Conservation (phyloP, 1,284 basidiomycete genomes). For the Moesziomyces sp. region DNA sequence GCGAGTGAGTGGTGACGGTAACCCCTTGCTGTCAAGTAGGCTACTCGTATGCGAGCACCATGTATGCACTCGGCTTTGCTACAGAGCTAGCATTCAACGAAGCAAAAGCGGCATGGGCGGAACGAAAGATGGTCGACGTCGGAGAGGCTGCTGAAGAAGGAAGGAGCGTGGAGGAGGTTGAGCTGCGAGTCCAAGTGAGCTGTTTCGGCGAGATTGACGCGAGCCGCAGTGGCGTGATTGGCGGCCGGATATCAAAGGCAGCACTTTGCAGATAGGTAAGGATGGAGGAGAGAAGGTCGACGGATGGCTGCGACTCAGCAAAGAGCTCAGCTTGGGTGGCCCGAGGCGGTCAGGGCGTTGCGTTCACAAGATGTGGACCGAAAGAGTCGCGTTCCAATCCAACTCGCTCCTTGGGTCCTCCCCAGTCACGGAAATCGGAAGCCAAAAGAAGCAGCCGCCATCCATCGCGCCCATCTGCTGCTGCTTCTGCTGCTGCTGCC, state of each 20-base stretch:
- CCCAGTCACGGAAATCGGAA: background rate
- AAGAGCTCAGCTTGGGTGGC: too few relatives aligned
- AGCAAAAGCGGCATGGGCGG: background rate
- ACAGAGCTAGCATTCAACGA: background rate
- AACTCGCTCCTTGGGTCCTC: background rate
- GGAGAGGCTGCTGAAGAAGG: too few relatives aligned
- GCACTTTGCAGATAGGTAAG: too few relatives aligned
- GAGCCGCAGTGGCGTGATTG: too few relatives aligned
- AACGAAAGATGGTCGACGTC: background rate
- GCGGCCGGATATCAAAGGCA: too few relatives aligned
- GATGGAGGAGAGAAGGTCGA: too few relatives aligned
- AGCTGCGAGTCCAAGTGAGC: background rate
- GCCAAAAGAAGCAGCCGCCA: background rate
- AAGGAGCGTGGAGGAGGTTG: background rate
- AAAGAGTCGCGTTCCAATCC: background rate
- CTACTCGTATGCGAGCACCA: conserved; percentile 2
- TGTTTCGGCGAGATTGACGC: too few relatives aligned
- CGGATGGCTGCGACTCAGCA: too few relatives aligned
- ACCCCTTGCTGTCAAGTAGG: background rate
- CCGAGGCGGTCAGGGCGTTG: too few relatives aligned
- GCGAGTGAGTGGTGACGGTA: background rate
- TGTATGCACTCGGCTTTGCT: conserved; percentile 12
- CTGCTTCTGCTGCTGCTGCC: too few relatives aligned
- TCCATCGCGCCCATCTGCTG: too few relatives aligned
- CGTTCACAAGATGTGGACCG: too few relatives aligned